Evolutionary conservation across 2,329 filamentous ascomycete genomes (phyloP).

Genomic region (Pseudogymnoascus sp.): DNA sequence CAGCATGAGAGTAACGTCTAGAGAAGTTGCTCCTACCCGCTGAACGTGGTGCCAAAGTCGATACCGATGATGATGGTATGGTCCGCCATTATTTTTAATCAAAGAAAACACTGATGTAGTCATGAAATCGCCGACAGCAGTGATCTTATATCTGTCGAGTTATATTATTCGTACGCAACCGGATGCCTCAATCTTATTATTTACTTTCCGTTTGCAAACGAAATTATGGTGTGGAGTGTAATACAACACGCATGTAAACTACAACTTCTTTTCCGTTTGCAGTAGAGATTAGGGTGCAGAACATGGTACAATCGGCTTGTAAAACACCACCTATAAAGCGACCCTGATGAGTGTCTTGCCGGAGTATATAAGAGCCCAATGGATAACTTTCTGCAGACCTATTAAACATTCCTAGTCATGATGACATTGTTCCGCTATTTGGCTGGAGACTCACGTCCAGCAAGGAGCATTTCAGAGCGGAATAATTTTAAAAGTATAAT

Average conservation of each 20-base stretch:
- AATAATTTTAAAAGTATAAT: background rate
- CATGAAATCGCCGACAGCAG: background rate
- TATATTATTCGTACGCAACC: background rate
- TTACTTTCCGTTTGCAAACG: background rate
- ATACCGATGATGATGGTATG: constrained; percentile 20
- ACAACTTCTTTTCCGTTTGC: no score
- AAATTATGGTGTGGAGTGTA: no score
- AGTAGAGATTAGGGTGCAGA: background rate
- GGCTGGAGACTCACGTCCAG: background rate
- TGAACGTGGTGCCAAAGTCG: constrained; percentile 24
- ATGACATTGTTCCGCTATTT: background rate
- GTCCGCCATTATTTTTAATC: background rate
- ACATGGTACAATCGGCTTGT: background rate
- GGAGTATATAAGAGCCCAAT: background rate
- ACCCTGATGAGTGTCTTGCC: background rate
- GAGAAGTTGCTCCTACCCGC: constrained; percentile 8
- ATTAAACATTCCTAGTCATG: background rate
- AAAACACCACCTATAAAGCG: background rate
- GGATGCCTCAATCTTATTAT: background rate
- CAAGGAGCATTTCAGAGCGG: background rate
- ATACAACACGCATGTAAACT: no score
- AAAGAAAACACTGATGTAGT: background rate
- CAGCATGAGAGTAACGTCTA: background rate
- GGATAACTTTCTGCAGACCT: background rate
- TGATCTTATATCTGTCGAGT: background rate